A percentile compares a stretch with the other conserved stretches of the same genome.
phyloP scores from a whole-genome alignment of 352 stramenopile species.

The Phytopythium cucurbitacearum region DNA sequence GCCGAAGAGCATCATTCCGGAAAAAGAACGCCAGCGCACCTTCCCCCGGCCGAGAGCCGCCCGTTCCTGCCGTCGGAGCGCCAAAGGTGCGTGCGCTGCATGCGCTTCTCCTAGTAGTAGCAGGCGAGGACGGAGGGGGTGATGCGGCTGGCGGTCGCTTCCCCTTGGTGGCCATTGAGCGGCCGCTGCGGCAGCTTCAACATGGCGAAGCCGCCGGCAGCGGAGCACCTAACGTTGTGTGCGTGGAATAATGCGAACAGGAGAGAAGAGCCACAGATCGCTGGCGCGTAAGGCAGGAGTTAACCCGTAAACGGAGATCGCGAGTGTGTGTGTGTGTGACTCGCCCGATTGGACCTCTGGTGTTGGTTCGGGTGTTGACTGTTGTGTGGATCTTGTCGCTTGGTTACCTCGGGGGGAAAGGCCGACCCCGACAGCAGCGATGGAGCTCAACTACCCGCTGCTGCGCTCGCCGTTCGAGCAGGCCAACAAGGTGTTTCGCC shows the following conservation, averaged over 20 bases:
- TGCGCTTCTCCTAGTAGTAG: neutral
- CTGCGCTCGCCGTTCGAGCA: conserved; percentile 74
- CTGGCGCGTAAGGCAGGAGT: no score
- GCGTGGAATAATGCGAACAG: no score
- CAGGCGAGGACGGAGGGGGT: neutral
- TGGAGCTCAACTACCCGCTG: conserved; percentile 69
- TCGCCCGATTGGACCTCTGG: no score
- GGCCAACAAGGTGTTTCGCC: conserved; percentile 67
- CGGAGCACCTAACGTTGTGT: conserved; percentile 1
- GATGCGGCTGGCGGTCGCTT: no score
- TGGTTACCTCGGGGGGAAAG: no score
- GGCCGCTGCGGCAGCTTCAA: conserved; percentile 1
- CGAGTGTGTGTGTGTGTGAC: no score
- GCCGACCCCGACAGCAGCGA: conserved; percentile 6
- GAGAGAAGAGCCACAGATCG: no score
- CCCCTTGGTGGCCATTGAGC: neutral
- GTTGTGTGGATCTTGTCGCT: no score
- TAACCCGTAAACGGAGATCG: no score
- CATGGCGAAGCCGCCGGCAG: neutral
- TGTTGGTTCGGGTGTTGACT: no score
- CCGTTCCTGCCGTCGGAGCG: neutral
- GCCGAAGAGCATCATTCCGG: conserved; percentile 5
- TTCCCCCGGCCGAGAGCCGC: neutral
- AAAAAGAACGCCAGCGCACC: neutral
- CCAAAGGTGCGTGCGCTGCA: neutral